Conservation (phyloP, 1,284 basidiomycete genomes). For the Ceratorhiza oryzae-sativae region DNA sequence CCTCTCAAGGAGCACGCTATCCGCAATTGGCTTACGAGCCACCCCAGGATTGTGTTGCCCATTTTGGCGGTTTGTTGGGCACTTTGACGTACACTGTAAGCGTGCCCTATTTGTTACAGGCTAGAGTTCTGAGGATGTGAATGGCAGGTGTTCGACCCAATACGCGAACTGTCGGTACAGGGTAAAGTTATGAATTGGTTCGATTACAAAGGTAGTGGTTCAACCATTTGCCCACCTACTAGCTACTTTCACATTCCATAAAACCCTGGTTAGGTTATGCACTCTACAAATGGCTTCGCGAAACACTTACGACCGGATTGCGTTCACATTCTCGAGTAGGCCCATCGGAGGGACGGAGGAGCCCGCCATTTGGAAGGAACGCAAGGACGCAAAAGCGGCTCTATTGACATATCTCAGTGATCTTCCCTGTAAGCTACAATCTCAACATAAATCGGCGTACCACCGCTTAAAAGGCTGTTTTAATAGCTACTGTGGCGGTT, state of each 20-base stretch:
- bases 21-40: conserved; percentile 81
- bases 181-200: conserved; percentile 86
- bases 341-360: conserved; percentile 41
- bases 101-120: conserved; percentile 44
- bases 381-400: conserved; percentile 74
- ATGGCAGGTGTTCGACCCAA: conserved; percentile 85
- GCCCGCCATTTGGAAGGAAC: conserved; percentile 75
- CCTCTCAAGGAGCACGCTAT: conserved; percentile 81
- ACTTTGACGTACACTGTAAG: conserved; percentile 85
- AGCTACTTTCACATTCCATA: not conserved
- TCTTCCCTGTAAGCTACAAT: conserved; percentile 61
- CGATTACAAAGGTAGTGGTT: conserved; percentile 65
- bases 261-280: conserved; percentile 59
- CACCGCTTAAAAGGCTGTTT: conserved; percentile 32
- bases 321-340: conserved; percentile 46
- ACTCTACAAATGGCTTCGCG: conserved; percentile 71
- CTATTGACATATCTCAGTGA: conserved; percentile 77
- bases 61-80: conserved; percentile 87
- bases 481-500: conserved; percentile 71
- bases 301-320: conserved; percentile 63
- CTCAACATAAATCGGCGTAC: conserved; percentile 41
- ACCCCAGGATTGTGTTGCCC: conserved; percentile 88
- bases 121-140: conserved; percentile 6
- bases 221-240: not conserved
- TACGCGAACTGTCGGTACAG: conserved; percentile 85